These are phyloP conservation scores for Pestalotiopsis sp. DNA, from an alignment of 2,329 filamentous ascomycete genomes.

Conservation along the genomic window DNA sequence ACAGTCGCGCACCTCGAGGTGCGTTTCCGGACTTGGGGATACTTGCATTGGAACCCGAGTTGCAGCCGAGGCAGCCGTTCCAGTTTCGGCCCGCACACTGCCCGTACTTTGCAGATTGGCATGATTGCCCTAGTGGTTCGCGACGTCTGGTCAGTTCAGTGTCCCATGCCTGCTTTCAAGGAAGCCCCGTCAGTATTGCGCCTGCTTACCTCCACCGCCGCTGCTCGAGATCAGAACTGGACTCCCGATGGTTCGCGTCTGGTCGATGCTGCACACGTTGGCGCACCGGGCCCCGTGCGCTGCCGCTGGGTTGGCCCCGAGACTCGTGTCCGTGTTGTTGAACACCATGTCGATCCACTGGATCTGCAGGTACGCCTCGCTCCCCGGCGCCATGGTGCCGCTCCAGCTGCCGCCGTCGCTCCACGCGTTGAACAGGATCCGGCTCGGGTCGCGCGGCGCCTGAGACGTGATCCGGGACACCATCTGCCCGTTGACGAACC, in stretches of 20 bases:
- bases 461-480: constrained; percentile 49
- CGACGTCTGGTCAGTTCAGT: not conserved
- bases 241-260: constrained; percentile 36
- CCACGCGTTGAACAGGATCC: constrained; percentile 55
- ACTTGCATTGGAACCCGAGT: constrained; percentile 19
- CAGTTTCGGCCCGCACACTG: constrained; percentile 32
- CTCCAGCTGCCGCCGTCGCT: constrained; percentile 54
- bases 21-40: not conserved
- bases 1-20: too few species aligned
- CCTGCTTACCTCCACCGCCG: constrained; percentile 15
- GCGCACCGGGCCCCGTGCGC: constrained; percentile 25
- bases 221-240: constrained; percentile 33
- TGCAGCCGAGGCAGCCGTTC: constrained; percentile 28
- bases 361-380: constrained; percentile 49
- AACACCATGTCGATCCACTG: constrained; percentile 56
- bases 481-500: constrained; percentile 50
- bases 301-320: constrained; percentile 19
- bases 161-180: not conserved
- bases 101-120: constrained; percentile 28
- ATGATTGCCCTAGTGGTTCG: constrained; percentile 10
- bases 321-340: constrained; percentile 35
- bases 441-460: constrained; percentile 47
- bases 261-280: constrained; percentile 41
- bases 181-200: not conserved
- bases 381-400: constrained; percentile 45